Percentiles rank a stretch among this genome's conserved stretches.
These are phyloP conservation scores for Histomonas meleagridis DNA, from an alignment of 208 protist species.

Conservation along the genomic window DNA sequence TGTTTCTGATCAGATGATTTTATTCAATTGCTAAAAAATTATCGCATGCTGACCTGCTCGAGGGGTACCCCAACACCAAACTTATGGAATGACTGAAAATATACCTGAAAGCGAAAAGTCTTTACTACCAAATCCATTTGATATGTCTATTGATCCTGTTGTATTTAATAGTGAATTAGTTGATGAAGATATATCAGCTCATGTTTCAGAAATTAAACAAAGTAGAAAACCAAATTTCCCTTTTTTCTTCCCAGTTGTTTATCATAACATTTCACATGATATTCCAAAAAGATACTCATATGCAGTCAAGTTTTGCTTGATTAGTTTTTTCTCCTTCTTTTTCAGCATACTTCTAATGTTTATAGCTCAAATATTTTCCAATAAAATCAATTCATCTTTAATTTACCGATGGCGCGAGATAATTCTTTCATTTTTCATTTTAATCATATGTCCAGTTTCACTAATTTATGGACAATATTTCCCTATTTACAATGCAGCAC, in stretches of 20 bases:
- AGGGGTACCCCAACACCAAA: too few species aligned
- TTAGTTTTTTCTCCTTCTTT: not conserved
- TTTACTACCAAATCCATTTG: not conserved
- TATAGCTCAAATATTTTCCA: not conserved
- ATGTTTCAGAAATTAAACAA: not conserved
- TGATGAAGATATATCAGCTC: not conserved
- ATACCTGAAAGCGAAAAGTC: too few species aligned
- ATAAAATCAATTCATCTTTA: not conserved
- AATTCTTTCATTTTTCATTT: not conserved
- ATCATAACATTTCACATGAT: not conserved
- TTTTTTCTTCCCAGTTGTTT: not conserved
- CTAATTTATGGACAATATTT: not conserved
- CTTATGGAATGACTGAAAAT: too few species aligned
- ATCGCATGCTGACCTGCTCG: too few species aligned
- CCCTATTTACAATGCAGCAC: not conserved
- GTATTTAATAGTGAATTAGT: not conserved
- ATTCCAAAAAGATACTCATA: not conserved
- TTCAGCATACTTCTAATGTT: not conserved
- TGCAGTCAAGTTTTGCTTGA: not conserved
- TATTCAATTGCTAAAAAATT: too few species aligned
- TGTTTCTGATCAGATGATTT: too few species aligned
- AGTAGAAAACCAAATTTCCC: not conserved
- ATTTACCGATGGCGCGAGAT: not conserved
- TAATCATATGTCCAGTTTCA: not conserved
- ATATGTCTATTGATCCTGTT: not conserved